These are phyloP conservation scores for Neonectria neomacrospora DNA, from an alignment of 2,329 filamentous ascomycete genomes.

Conservation along the genomic window DNA sequence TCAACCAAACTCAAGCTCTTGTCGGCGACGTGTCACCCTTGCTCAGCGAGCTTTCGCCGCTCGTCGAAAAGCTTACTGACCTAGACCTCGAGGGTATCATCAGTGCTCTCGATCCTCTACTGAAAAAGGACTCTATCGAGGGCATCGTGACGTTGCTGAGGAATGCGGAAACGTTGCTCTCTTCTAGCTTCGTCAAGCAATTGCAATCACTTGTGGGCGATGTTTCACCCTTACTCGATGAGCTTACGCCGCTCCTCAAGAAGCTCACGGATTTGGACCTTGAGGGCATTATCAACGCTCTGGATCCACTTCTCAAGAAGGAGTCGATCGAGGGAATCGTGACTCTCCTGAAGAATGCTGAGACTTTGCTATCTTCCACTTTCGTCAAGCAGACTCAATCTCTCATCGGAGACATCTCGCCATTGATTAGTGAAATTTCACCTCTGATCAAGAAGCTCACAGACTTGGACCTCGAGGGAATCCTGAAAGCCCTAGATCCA, in stretches of 20 bases:
- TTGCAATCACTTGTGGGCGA: constrained; percentile 37
- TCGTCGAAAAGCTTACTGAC: constrained; percentile 46
- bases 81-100: constrained; percentile 50
- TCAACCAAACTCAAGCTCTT: constrained; percentile 35
- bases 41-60: constrained; percentile 31
- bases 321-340: constrained; percentile 44
- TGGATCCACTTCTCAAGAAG: constrained; percentile 44
- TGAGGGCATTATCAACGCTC: constrained; percentile 44
- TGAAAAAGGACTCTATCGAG: constrained; percentile 43
- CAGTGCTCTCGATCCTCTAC: constrained; percentile 42
- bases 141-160: constrained; percentile 47
- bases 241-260: constrained; percentile 44
- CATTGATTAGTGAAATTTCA: background rate
- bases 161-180: constrained; percentile 47
- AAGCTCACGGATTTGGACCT: constrained; percentile 48
- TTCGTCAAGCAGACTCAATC: constrained; percentile 35
- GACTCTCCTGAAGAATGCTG: constrained; percentile 40
- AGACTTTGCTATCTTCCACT: constrained; percentile 32
- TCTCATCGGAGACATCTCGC: constrained; percentile 35
- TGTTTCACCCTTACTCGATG: background rate
- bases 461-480: constrained; percentile 47
- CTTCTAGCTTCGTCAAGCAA: constrained; percentile 35
- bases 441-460: constrained; percentile 47
- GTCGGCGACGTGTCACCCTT: constrained; percentile 28
- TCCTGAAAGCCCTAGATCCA: constrained; percentile 45